These are phyloP conservation scores for Xylariaceae sp. DNA, from an alignment of 2,329 filamentous ascomycete genomes.

Conservation along the genomic window DNA sequence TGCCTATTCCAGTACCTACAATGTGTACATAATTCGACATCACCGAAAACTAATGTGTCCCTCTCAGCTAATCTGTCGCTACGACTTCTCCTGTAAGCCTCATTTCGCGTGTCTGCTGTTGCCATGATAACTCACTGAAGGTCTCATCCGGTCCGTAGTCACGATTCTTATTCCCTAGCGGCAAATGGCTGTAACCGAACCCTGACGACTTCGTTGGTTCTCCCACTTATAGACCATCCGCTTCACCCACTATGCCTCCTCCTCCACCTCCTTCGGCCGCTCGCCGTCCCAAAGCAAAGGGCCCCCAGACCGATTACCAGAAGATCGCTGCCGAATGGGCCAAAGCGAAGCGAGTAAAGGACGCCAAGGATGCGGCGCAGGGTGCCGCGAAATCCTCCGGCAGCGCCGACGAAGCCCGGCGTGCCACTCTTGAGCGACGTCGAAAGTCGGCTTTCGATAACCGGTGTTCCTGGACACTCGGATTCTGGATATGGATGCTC, in stretches of 20 bases:
- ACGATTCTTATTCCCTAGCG: constrained; percentile 7
- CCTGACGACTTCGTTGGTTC: constrained; percentile 6
- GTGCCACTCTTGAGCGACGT: constrained; percentile 43
- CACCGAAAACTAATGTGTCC: neutral
- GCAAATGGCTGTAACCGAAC: constrained; percentile 25
- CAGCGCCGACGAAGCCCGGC: constrained; percentile 39
- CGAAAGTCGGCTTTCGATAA: constrained; percentile 47
- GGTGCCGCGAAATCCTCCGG: constrained; percentile 33
- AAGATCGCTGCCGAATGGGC: constrained; percentile 50
- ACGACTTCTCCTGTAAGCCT: neutral
- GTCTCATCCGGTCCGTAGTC: neutral
- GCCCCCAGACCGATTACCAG: constrained; percentile 42
- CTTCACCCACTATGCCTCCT: constrained; percentile 10
- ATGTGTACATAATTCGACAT: neutral
- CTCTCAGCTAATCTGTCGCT: neutral
- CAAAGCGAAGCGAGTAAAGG: constrained; percentile 47
- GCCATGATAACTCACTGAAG: constrained; percentile 4
- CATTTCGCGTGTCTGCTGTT: constrained; percentile 6
- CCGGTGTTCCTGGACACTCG: constrained; percentile 54
- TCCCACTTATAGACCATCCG: constrained; percentile 1
- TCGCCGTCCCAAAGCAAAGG: constrained; percentile 26
- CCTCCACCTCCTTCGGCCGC: constrained; percentile 14
- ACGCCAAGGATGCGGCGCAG: constrained; percentile 37
- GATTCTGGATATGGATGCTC: constrained; percentile 66
- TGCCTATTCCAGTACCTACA: neutral